Evolutionary conservation across 257 asterid genomes (phyloP).

Genomic region (Solanum chiquidenum): DNA sequence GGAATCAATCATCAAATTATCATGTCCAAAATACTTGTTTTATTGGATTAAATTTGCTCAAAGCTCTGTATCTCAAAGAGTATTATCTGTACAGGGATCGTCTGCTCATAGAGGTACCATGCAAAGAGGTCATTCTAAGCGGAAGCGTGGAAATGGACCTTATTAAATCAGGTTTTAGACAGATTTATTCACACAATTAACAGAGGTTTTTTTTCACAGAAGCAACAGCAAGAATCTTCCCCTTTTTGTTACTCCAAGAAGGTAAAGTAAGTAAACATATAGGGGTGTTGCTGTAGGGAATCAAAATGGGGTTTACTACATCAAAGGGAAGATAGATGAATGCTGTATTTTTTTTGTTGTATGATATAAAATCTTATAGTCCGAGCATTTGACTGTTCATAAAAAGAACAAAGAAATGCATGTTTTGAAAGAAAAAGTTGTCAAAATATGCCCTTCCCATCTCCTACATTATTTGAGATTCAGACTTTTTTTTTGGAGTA

Average conservation of each 20-base stretch:
- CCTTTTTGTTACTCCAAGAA: neutral
- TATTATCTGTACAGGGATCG: neutral
- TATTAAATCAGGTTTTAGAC: neutral
- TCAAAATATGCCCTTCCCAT: neutral
- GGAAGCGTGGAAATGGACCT: slow-evolving; percentile 15
- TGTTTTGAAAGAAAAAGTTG: neutral
- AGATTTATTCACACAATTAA: neutral
- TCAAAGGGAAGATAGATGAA: neutral
- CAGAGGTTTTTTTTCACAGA: neutral
- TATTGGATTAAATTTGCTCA: neutral
- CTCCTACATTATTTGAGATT: neutral
- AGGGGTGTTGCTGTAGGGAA: neutral
- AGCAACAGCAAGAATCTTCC: neutral
- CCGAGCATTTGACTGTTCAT: neutral
- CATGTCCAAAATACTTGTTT: neutral
- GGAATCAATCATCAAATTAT: neutral
- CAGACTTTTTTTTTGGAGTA: neutral
- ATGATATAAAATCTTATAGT: neutral
- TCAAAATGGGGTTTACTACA: neutral
- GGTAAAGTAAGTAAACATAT: neutral
- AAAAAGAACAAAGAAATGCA: neutral
- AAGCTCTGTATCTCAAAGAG: neutral
- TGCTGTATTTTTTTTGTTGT: neutral
- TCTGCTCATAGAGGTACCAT: neutral
- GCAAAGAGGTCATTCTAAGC: slow-evolving; percentile 3